Evolutionary conservation across 2,329 filamentous ascomycete genomes (phyloP), one percentile per base, ranked within the genome.

Genomic region (Aureobasidium leucospermi): DNA sequence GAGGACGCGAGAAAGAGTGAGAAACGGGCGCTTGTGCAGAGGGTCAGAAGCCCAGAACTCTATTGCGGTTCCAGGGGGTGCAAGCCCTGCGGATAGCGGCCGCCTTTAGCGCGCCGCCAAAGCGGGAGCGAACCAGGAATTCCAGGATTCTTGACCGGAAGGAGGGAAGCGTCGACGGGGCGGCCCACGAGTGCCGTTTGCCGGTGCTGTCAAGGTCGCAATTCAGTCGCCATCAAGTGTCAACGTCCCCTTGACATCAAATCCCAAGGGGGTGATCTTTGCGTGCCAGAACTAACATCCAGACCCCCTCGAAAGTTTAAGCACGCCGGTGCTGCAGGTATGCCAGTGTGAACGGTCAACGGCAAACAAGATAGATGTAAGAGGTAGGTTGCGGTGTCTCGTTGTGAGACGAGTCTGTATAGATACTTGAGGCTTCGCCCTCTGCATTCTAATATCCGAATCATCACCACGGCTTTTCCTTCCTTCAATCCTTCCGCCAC

Each of bases 381-480:
- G 41, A 58, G 36, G 34, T 58, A 48, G n/a, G 55, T 58, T 41
- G 15, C 34, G 55, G 15, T 47, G 55, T 58, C 36, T 58, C 55
- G 55, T 58, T 48, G 34, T 58, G 55, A 58, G 55, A 58, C 55
- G 55, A 11, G 41, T 56, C 43, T 39, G 43, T 58, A 58, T 58
- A 58, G 43, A 58, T 58, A 58, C 23, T 16, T 48, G 34, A 58
- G 42, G 19, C 55, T 58, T 58, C 43, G 55, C 55, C 34, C 55
- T 36, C 38, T 36, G 16, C 28, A 47, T 58, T 15, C 19, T 58
- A 43, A 28, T 58, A 58, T 58, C 55, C 55, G 55, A 58, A 58
- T 58, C 55, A 58, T 48, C 55, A 58, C 13, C 28, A 58, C 55
- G 55, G 55, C 55, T 58, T 48, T 46, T 58, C 55, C 36, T 58